Evolutionary conservation across 345 rosid genomes (phyloP), one percentile per base, ranked within the genome.

Genomic region (Citrus sinensis): DNA sequence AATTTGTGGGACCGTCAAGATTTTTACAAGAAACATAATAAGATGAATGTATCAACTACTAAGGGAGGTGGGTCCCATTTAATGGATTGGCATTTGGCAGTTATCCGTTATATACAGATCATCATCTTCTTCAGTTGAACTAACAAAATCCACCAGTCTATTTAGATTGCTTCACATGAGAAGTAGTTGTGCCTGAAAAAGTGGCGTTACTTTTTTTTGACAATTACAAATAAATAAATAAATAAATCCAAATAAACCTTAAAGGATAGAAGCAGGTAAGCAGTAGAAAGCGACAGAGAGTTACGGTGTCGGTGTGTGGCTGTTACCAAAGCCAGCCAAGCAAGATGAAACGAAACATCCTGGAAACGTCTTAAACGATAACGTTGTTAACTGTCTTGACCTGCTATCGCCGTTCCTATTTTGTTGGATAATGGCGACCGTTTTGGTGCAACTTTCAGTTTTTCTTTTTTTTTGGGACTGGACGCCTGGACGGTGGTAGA

Each of bases 341-440:
- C 22, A 5, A 16, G 22, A 54, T 1, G 22, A 54, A 8, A 54
- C 5, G 7, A 17, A 54, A 54, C 20, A 72, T 34, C 69, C 46
- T 46, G 42, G 78, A 63, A 75, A 64, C 78, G 11, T 63, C 78
- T 24, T 17, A 42, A 39, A 46, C 35, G 70, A 75, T 49, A 49
- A 20, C 71, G 71, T 42, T 74, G 30, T 62, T 25, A 20, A 29
- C 42, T 4, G 67, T 39, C 35, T 0, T 8, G 19, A 16, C 13
- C 1, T 2, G 14, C 35, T 9, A 8, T 19, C 0, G 27, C 27
- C 1, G 11, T 7, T 59, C 11, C 27, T 1, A 29, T 64, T 0
- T 25, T 29, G 9, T 14, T 46, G 11, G 29, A 51, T 42, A n/a
- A 69, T 2, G 20, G 58, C 22, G 20, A 16, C 59, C 24, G 56